Evolutionary conservation across 768 basidiomycete genomes (phyloP).

Genomic region (Termitomyces sp.): DNA sequence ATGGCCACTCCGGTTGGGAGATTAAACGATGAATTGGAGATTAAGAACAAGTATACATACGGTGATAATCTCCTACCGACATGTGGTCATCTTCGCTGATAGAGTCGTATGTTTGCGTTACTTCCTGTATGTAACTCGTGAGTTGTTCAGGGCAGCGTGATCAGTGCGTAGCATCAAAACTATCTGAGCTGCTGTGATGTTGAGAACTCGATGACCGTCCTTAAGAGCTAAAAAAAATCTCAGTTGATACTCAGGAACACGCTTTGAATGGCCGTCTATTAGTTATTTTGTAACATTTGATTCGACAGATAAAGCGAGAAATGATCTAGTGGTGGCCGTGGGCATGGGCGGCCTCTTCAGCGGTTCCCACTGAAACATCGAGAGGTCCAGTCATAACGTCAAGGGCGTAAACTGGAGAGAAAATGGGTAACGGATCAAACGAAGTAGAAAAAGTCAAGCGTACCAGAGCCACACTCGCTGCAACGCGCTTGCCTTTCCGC

Average conservation of each 20-base stretch:
- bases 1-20: not conserved
- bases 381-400: conserved; percentile 37
- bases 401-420: conserved; percentile 59
- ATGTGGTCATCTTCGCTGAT: not conserved
- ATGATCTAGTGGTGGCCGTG: conserved; percentile 9
- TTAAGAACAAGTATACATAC: not conserved
- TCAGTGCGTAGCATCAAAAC: not conserved
- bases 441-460: conserved; percentile 20
- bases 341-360: conserved; percentile 1
- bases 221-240: not conserved
- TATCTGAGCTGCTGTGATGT: not conserved
- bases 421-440: not conserved
- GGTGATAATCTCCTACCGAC: not conserved
- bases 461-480: conserved; percentile 92
- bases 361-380: not conserved
- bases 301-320: not conserved
- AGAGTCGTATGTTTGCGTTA: no score
- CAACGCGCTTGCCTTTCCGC: conserved; percentile 75
- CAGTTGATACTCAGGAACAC: not conserved
- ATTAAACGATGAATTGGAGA: not conserved
- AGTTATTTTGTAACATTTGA: conserved; percentile 3
- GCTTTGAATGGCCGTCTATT: not conserved
- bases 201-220: not conserved
- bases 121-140: no score
- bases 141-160: no score